Conservation (phyloP, 371 early-diverging fungal species). For the Apophysomyces variabilis region DNA sequence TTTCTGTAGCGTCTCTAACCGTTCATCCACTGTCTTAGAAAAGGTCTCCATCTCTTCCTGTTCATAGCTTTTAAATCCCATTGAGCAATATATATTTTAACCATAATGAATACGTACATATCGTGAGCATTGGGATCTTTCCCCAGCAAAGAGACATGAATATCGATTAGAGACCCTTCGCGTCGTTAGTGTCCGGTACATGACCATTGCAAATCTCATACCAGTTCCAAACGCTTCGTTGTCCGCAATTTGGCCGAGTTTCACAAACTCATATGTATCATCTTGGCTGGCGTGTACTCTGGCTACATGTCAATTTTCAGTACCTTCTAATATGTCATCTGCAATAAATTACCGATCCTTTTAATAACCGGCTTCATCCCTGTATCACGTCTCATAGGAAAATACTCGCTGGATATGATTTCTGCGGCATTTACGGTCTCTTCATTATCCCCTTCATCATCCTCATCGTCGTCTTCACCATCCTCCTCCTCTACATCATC, state of each 20-base stretch:
- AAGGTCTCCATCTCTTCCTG: constrained; percentile 11
- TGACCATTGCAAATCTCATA: background rate
- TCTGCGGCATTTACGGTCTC: background rate
- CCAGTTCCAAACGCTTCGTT: constrained; percentile 18
- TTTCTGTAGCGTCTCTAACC: constrained; percentile 16
- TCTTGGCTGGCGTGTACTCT: constrained; percentile 21
- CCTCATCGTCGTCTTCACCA: constrained; percentile 21
- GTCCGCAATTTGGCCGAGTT: constrained; percentile 24
- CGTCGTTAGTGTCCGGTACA: background rate
- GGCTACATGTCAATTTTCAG: background rate
- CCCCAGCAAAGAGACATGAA: constrained; percentile 42
- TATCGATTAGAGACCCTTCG: constrained; percentile 34
- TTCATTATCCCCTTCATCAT: constrained; percentile 20
- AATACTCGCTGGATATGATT: background rate
- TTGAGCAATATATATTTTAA: background rate
- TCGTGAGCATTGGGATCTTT: constrained; percentile 15
- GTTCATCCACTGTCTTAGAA: constrained; percentile 13
- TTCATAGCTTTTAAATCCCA: background rate
- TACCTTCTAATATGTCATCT: background rate
- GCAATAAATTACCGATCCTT: background rate
- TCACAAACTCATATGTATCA: constrained; percentile 29
- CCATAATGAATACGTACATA: constrained; percentile 7
- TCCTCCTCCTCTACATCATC: constrained; percentile 27
- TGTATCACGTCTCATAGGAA: background rate
- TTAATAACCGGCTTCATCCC: background rate